phyloP scores from a whole-genome alignment of 1,284 basidiomycete species.

The Acaromyces ingoldii region DNA sequence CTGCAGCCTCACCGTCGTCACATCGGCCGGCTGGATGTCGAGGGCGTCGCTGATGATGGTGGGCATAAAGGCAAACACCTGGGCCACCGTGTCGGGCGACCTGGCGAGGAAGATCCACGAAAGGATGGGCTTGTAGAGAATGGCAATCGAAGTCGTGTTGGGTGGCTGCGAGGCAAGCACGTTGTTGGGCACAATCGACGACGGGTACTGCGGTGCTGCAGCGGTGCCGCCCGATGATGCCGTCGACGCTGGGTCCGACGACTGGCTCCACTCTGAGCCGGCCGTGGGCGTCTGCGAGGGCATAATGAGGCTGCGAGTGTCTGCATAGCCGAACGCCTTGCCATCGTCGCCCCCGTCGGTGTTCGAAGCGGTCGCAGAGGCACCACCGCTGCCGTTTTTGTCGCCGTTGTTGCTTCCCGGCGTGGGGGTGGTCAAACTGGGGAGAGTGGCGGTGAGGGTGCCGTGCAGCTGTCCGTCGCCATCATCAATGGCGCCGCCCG shows the following conservation, averaged over 20 bases:
- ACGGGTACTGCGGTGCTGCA: conserved; percentile 15
- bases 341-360: background rate
- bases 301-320: conserved; percentile 23
- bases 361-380: background rate
- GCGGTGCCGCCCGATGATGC: background rate
- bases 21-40: conserved; percentile 13
- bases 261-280: background rate
- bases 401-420: background rate
- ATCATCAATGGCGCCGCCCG: background rate
- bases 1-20: conserved; percentile 33
- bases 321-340: conserved; percentile 30
- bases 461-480: background rate
- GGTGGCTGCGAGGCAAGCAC: conserved; percentile 20
- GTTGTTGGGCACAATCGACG: conserved; percentile 27
- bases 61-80: conserved; percentile 49
- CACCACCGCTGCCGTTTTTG: background rate
- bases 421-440: background rate
- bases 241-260: background rate
- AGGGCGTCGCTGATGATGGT: conserved; percentile 26
- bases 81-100: conserved; percentile 42
- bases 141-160: conserved; percentile 25
- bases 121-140: conserved; percentile 39
- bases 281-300: conserved; percentile 14
- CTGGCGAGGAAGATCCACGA: conserved; percentile 39
- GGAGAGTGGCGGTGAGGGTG: background rate